These are phyloP conservation scores for Calocybe indica DNA, from an alignment of 768 basidiomycete genomes.

Conservation along the genomic window DNA sequence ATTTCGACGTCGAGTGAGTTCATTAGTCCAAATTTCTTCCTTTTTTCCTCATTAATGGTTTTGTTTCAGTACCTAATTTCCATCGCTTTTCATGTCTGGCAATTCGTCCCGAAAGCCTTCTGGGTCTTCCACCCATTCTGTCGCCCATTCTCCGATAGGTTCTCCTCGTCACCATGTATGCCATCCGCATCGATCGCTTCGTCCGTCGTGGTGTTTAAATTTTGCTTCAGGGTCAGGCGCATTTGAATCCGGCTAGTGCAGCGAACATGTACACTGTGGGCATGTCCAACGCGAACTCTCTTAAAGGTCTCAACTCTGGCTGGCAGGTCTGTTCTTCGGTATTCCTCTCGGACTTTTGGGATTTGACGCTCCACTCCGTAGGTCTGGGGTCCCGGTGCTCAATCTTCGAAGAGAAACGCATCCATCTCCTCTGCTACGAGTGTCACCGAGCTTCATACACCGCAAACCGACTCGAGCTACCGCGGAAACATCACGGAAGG, in stretches of 20 bases:
- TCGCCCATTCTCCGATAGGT: constrained; percentile 53
- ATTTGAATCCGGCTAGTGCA: constrained; percentile 32
- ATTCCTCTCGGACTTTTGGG: neutral
- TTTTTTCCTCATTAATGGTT: neutral
- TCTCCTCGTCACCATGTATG: constrained; percentile 52
- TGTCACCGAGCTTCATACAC: constrained; percentile 39
- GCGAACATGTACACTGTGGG: constrained; percentile 49
- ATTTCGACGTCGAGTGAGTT: constrained; percentile 8
- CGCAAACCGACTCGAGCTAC: constrained; percentile 39
- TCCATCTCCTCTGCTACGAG: constrained; percentile 58
- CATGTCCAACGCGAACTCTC: constrained; percentile 37
- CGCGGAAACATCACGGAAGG: constrained; percentile 42
- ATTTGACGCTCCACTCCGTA: constrained; percentile 21
- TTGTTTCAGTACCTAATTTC: constrained; percentile 12
- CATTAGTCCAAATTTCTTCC: neutral
- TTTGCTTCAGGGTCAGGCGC: constrained; percentile 27
- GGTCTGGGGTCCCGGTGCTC: constrained; percentile 54
- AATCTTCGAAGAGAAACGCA: constrained; percentile 49
- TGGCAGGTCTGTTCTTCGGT: constrained; percentile 52
- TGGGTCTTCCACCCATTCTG: constrained; percentile 61
- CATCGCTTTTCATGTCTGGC: constrained; percentile 24
- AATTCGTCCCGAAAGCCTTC: constrained; percentile 62
- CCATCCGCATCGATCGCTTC: no score
- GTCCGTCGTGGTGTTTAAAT: neutral
- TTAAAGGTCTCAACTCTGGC: constrained; percentile 52